Evolutionary conservation across 257 asterid species (phyloP).

Genomic region (Solanum chiquidenum): DNA sequence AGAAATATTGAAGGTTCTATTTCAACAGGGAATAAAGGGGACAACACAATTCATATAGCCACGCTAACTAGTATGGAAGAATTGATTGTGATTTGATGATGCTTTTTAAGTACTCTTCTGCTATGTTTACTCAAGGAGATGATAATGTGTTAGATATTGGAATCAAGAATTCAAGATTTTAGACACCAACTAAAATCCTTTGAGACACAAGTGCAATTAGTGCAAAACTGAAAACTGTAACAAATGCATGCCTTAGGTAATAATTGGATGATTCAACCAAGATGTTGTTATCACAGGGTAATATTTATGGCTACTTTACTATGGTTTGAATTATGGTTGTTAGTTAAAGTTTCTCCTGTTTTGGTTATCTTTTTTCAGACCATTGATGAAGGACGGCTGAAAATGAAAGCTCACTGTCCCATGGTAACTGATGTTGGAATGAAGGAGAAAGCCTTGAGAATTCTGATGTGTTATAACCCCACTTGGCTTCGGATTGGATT

Average conservation of each 20-base stretch:
- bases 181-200: background rate
- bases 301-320: background rate
- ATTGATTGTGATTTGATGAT: background rate
- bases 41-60: background rate
- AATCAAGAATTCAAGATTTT: background rate
- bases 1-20: background rate
- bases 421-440: constrained; percentile 87
- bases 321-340: background rate
- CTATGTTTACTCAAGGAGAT: background rate
- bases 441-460: constrained; percentile 72
- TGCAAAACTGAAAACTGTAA: background rate
- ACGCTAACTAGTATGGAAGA: background rate
- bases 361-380: constrained; percentile 32
- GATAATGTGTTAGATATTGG: background rate
- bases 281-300: background rate
- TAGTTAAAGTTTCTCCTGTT: background rate
- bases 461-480: constrained; percentile 75
- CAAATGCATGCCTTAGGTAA: background rate
- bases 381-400: constrained; percentile 83
- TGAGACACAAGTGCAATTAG: background rate
- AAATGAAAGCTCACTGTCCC: constrained; percentile 85
- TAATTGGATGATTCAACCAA: background rate
- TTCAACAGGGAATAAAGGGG: background rate
- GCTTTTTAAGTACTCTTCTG: background rate
- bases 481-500: constrained; percentile 85